These are phyloP conservation scores for Rutstroemia sydowiana DNA, from an alignment of 2,329 filamentous ascomycete genomes.

Conservation along the genomic window DNA sequence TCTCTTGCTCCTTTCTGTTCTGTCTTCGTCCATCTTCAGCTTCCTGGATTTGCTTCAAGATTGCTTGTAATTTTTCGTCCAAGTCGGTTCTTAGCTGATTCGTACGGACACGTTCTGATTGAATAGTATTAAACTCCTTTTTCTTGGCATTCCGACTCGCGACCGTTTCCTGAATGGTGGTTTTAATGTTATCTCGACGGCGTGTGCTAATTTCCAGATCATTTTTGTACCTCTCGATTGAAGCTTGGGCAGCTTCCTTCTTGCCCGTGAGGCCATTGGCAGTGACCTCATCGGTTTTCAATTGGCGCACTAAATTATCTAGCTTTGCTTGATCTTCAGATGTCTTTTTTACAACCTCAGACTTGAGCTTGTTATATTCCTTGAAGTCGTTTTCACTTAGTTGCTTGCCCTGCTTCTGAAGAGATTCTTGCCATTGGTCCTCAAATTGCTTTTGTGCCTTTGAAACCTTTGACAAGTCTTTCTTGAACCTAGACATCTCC, in stretches of 20 bases:
- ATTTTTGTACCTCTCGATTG: slow-evolving; percentile 63
- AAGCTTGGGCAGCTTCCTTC: slow-evolving; percentile 69
- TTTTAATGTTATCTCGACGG: slow-evolving; percentile 56
- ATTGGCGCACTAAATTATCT: slow-evolving; percentile 78
- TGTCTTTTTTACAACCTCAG: slow-evolving; percentile 77
- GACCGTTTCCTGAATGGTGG: slow-evolving; percentile 58
- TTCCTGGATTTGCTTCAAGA: slow-evolving; percentile 72
- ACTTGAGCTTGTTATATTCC: slow-evolving; percentile 78
- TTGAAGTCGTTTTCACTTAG: slow-evolving; percentile 80
- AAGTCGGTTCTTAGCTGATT: slow-evolving; percentile 80
- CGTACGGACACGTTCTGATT: slow-evolving; percentile 74
- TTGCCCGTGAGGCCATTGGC: slow-evolving; percentile 85
- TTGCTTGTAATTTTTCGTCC: slow-evolving; percentile 82
- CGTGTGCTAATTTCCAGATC: slow-evolving; percentile 65
- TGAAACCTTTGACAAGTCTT: slow-evolving; percentile 75
- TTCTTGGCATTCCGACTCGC: slow-evolving; percentile 82
- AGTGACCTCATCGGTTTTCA: slow-evolving; percentile 86
- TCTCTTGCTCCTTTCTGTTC: slow-evolving; percentile 69
- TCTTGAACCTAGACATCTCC: slow-evolving; percentile 66
- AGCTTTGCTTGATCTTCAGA: slow-evolving; percentile 75
- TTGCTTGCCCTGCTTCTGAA: slow-evolving; percentile 80
- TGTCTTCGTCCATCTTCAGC: slow-evolving; percentile 81
- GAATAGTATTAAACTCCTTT: slow-evolving; percentile 78
- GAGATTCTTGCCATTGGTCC: slow-evolving; percentile 73
- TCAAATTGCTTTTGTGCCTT: slow-evolving; percentile 88